Evolutionary conservation across 2,329 filamentous ascomycete species (phyloP).

Genomic region (Talaromyces funiculosus): DNA sequence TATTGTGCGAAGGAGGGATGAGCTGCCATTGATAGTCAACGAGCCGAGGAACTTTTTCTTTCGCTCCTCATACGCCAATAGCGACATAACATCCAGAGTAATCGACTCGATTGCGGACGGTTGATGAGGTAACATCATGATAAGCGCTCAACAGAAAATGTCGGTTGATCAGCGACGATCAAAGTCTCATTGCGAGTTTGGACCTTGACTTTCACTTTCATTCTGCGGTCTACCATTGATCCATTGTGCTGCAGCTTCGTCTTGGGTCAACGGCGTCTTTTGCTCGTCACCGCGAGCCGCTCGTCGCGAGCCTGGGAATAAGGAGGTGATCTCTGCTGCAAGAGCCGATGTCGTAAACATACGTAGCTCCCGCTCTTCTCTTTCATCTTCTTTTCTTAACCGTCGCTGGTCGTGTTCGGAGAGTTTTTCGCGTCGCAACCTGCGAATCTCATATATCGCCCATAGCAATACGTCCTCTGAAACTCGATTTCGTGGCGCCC

Average conservation of each 20-base stretch:
- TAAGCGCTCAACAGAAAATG: neutral
- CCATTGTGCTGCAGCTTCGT: slow-evolving; percentile 31
- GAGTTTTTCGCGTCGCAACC: slow-evolving; percentile 75
- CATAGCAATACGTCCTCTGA: slow-evolving; percentile 86
- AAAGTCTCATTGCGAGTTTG: neutral
- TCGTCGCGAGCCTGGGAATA: slow-evolving; percentile 32
- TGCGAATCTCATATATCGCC: slow-evolving; percentile 86
- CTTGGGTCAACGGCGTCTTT: slow-evolving; percentile 35
- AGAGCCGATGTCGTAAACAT: slow-evolving; percentile 42
- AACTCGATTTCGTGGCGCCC: slow-evolving; percentile 69
- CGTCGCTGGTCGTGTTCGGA: slow-evolving; percentile 63
- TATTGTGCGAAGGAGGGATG: neutral
- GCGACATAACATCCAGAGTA: neutral
- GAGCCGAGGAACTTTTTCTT: neutral
- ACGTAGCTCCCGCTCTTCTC: slow-evolving; percentile 44
- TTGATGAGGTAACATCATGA: neutral
- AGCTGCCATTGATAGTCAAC: neutral
- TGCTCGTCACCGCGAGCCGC: slow-evolving; percentile 36
- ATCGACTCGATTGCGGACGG: neutral
- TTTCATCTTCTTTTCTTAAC: slow-evolving; percentile 44
- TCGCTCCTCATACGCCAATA: neutral
- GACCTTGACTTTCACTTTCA: slow-evolving; percentile 11
- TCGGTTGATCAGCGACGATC: neutral
- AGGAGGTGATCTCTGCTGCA: slow-evolving; percentile 34
- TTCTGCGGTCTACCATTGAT: slow-evolving; percentile 24